These are phyloP conservation scores for Aphanoascus verrucosus DNA, from an alignment of 2,329 filamentous ascomycete genomes.

Conservation along the genomic window DNA sequence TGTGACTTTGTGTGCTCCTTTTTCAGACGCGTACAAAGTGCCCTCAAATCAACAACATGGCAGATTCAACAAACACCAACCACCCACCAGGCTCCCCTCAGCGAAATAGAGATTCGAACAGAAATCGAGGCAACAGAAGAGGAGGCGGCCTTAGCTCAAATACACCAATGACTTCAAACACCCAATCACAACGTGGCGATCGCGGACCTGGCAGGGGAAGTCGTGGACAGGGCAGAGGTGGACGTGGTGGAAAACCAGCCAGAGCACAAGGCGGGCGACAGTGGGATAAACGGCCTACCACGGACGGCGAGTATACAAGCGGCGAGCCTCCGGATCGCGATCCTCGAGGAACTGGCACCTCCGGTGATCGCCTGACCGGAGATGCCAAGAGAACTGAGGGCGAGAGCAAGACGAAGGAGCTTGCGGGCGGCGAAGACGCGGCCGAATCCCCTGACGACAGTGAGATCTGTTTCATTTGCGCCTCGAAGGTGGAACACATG, in stretches of 20 bases:
- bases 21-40: neutral
- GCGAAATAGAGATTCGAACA: neutral
- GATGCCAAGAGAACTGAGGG: slow-evolving; percentile 33
- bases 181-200: neutral
- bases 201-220: slow-evolving; percentile 10
- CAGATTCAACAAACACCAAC: slow-evolving; percentile 6
- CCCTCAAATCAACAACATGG: neutral
- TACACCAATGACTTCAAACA: neutral
- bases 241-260: neutral
- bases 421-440: slow-evolving; percentile 16
- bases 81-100: slow-evolving; percentile 6
- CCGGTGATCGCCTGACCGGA: slow-evolving; percentile 40
- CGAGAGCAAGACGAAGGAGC: slow-evolving; percentile 19
- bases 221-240: slow-evolving; percentile 6
- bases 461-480: slow-evolving; percentile 96
- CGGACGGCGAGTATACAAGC: slow-evolving; percentile 23
- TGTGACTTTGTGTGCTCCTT: neutral
- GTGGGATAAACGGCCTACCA: neutral
- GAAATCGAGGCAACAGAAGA: neutral
- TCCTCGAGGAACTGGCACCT: slow-evolving; percentile 30
- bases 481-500: slow-evolving; percentile 75
- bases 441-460: slow-evolving; percentile 52
- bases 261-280: neutral
- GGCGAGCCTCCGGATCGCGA: slow-evolving; percentile 31
- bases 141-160: neutral